phyloP scores from a whole-genome alignment of 768 basidiomycete genomes.

The Saitozyma sp. region DNA sequence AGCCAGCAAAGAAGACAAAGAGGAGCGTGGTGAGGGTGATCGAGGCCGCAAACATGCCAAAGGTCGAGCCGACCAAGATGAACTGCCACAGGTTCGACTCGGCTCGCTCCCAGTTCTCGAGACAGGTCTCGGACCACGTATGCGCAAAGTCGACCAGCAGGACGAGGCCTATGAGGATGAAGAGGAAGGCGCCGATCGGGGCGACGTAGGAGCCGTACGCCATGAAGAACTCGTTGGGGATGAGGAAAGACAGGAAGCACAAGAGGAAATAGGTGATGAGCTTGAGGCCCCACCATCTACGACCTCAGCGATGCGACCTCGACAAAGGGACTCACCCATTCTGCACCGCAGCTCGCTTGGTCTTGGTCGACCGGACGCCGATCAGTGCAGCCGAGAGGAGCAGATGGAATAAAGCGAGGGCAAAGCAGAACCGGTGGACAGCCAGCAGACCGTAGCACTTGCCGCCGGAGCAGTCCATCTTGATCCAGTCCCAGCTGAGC shows the following conservation, averaged over 20 bases:
- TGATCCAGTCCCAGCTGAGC: slow-evolving; percentile 93
- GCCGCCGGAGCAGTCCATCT: slow-evolving; percentile 91
- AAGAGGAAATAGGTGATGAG: slow-evolving; percentile 84
- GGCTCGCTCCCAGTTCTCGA: slow-evolving; percentile 90
- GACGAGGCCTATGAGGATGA: slow-evolving; percentile 95
- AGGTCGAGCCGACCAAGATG: slow-evolving; percentile 88
- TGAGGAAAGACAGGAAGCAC: slow-evolving; percentile 80
- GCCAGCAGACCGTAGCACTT: slow-evolving; percentile 97
- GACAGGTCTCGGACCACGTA: slow-evolving; percentile 94
- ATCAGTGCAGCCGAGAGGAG: slow-evolving; percentile 76
- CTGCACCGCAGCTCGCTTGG: slow-evolving; percentile 92
- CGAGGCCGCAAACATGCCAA: slow-evolving; percentile 78
- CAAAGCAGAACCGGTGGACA: slow-evolving; percentile 96
- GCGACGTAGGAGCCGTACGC: slow-evolving; percentile 92
- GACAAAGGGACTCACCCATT: slow-evolving; percentile 70
- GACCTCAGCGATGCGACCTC: background rate
- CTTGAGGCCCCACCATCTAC: slow-evolving; percentile 98
- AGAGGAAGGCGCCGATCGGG: slow-evolving; percentile 85
- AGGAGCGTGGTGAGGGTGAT: slow-evolving; percentile 84
- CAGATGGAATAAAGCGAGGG: slow-evolving; percentile 82
- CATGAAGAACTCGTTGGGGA: slow-evolving; percentile 97
- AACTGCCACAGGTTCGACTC: slow-evolving; percentile 92
- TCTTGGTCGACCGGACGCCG: slow-evolving; percentile 83
- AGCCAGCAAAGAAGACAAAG: slow-evolving; percentile 85
- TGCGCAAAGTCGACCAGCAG: slow-evolving; percentile 98